Conservation (phyloP, 257 asterid genomes). For the Prunella vulgaris region DNA sequence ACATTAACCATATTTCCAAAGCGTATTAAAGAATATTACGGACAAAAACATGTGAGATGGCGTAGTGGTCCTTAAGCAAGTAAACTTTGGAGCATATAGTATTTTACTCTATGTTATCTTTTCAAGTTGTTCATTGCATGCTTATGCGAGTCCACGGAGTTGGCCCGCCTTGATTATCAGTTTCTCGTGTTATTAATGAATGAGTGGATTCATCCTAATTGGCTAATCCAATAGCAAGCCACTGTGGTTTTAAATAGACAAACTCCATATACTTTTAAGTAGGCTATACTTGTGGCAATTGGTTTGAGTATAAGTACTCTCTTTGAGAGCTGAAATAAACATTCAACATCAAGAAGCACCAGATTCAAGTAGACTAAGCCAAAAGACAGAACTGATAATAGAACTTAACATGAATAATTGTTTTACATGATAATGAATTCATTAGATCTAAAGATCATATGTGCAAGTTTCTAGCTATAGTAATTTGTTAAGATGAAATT, state of each 20-base stretch:
- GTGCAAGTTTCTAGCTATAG: constrained; percentile 1
- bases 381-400: neutral
- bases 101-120: too few species aligned
- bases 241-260: neutral
- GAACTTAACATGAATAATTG: neutral
- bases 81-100: neutral
- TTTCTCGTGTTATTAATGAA: neutral
- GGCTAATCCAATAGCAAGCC: neutral
- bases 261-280: neutral
- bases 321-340: neutral
- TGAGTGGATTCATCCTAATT: neutral
- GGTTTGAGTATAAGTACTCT: neutral
- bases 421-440: neutral
- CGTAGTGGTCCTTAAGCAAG: neutral
- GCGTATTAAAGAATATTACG: neutral
- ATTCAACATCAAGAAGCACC: neutral
- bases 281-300: neutral
- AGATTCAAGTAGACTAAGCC: neutral
- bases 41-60: neutral
- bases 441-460: neutral
- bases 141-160: too few species aligned
- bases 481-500: neutral
- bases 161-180: too few species aligned
- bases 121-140: too few species aligned
- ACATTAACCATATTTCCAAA: neutral